A percentile compares a stretch with the other conserved stretches of the same genome.
These are phyloP conservation scores for Rhizoctonia solani DNA, from an alignment of 1,284 basidiomycete genomes.

Conservation along the genomic window DNA sequence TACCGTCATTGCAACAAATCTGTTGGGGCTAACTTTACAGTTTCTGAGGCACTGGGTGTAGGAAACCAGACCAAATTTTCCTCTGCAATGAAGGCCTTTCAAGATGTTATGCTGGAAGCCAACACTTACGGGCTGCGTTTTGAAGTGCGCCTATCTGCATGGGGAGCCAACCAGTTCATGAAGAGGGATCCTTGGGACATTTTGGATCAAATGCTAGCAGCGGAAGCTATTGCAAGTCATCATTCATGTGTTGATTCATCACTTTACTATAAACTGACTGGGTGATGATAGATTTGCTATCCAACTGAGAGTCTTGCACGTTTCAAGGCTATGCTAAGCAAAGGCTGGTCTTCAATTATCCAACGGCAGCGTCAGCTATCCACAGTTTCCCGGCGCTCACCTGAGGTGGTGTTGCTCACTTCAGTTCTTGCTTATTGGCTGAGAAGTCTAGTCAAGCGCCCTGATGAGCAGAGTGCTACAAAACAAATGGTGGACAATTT, in stretches of 20 bases:
- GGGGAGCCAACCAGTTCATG: background rate
- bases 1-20: background rate
- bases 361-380: background rate
- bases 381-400: too few relatives aligned
- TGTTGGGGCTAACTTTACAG: background rate
- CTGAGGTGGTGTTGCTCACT: background rate
- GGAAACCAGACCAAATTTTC: background rate
- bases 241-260: background rate
- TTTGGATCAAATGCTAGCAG: background rate
- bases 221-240: background rate
- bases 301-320: background rate
- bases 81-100: background rate
- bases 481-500: background rate
- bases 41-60: background rate
- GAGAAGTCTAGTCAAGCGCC: background rate
- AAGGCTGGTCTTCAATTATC: background rate
- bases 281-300: background rate
- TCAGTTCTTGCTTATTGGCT: background rate
- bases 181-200: background rate
- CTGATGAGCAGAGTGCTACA: constrained; percentile 10
- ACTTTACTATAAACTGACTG: background rate
- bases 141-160: background rate
- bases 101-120: too few relatives aligned
- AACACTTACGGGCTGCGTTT: background rate
- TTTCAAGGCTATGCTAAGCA: background rate